Conservation (phyloP, 148 eudicot species). For the Cornus kousa region DNA sequence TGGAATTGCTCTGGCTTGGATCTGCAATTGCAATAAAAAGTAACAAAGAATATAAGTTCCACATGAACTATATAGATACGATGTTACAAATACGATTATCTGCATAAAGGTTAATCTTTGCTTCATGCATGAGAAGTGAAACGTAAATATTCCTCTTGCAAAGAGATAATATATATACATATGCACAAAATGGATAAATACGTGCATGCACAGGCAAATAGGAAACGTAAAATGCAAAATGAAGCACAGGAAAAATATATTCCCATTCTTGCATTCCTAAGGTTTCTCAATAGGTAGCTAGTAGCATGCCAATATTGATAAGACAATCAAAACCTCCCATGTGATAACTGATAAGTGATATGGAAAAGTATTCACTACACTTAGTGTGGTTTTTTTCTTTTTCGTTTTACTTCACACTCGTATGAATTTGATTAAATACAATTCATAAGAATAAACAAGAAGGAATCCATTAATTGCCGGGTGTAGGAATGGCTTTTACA, state of each 20-base stretch:
- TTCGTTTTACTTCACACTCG: no score
- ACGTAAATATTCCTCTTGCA: background rate
- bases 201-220: background rate
- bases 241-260: no score
- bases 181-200: background rate
- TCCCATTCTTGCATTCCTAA: background rate
- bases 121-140: background rate
- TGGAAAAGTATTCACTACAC: background rate
- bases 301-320: background rate
- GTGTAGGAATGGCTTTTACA: background rate
- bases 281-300: background rate
- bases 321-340: background rate
- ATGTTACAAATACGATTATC: background rate
- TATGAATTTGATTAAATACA: background rate
- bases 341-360: background rate
- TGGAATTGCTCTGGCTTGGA: constrained; percentile 89
- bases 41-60: background rate
- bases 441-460: background rate
- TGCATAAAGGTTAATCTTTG: background rate
- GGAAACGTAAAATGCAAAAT: background rate
- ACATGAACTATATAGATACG: background rate
- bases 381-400: background rate
- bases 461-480: background rate
- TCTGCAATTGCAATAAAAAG: constrained; percentile 32
- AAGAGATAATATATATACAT: no score